phyloP scores from a whole-genome alignment of 768 basidiomycete genomes.

The Leccinum subgranulosum region DNA sequence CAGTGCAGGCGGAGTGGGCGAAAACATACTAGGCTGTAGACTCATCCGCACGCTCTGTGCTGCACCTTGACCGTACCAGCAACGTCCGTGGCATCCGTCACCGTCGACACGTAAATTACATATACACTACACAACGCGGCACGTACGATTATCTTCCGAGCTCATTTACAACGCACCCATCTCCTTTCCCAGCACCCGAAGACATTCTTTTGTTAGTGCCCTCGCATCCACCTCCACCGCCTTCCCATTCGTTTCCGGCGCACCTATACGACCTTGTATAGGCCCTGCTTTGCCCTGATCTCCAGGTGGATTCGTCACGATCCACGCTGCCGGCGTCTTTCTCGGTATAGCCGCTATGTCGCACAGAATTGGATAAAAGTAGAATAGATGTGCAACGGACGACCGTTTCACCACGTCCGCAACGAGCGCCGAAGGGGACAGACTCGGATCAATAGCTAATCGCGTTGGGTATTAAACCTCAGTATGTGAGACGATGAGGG shows the following conservation, averaged over 20 bases:
- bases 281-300: constrained; percentile 9
- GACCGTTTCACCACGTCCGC: constrained; percentile 75
- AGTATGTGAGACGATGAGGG: not conserved
- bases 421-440: constrained; percentile 54
- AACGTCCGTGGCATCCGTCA: too few species aligned
- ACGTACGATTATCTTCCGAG: too few species aligned
- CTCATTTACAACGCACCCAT: constrained; percentile 47
- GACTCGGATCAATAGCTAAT: constrained; percentile 39
- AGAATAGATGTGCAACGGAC: constrained; percentile 79
- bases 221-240: constrained; percentile 61
- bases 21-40: too few species aligned
- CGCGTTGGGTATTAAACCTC: not conserved
- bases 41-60: too few species aligned
- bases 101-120: too few species aligned
- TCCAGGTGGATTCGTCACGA: constrained; percentile 26
- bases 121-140: too few species aligned
- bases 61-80: too few species aligned
- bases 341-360: constrained; percentile 75
- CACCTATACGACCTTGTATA: constrained; percentile 21
- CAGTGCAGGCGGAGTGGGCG: too few species aligned
- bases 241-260: constrained; percentile 14
- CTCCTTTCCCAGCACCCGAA: constrained; percentile 70
- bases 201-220: constrained; percentile 59
- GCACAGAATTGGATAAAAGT: constrained; percentile 77
- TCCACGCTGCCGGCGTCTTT: constrained; percentile 67